Conservation (phyloP, 2,329 filamentous ascomycete species). For the Neofusicoccum sp. region DNA sequence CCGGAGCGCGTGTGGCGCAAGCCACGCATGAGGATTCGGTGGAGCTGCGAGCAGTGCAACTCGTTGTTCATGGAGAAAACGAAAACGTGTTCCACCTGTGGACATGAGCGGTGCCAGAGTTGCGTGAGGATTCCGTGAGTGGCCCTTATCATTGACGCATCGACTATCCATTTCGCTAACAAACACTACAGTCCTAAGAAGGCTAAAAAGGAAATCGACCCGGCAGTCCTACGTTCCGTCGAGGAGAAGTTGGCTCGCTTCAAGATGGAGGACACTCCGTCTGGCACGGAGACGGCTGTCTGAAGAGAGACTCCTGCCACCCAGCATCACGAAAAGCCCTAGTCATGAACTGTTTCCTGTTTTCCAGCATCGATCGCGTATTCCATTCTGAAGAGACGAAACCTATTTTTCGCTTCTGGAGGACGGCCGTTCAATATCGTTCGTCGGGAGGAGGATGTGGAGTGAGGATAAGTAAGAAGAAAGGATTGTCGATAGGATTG, state of each 20-base stretch:
- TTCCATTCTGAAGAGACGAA: slow-evolving; percentile 6
- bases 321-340: slow-evolving; percentile 6
- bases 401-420: slow-evolving; percentile 7
- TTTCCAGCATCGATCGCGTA: slow-evolving; percentile 12
- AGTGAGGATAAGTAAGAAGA: slow-evolving; percentile 1
- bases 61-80: slow-evolving; percentile 57
- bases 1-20: slow-evolving; percentile 43
- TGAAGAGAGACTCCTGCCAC: background rate
- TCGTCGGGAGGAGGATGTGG: slow-evolving; percentile 1
- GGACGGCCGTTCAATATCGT: slow-evolving; percentile 7
- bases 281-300: background rate
- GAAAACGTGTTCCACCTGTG: slow-evolving; percentile 59
- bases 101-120: slow-evolving; percentile 57
- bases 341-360: slow-evolving; percentile 3
- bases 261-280: slow-evolving; percentile 11
- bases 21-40: slow-evolving; percentile 45
- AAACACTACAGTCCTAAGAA: slow-evolving; percentile 52
- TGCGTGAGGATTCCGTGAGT: slow-evolving; percentile 56
- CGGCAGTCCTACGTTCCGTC: slow-evolving; percentile 57
- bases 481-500: slow-evolving; percentile 4
- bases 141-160: background rate
- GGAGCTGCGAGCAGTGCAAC: slow-evolving; percentile 62
- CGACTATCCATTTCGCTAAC: background rate
- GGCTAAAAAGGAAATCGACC: slow-evolving; percentile 58
- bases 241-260: slow-evolving; percentile 52